Percentiles rank a stretch among this genome's conserved stretches.
phyloP scores from a whole-genome alignment of 2,329 filamentous ascomycete species.

The Exutisphaerella laricina region DNA sequence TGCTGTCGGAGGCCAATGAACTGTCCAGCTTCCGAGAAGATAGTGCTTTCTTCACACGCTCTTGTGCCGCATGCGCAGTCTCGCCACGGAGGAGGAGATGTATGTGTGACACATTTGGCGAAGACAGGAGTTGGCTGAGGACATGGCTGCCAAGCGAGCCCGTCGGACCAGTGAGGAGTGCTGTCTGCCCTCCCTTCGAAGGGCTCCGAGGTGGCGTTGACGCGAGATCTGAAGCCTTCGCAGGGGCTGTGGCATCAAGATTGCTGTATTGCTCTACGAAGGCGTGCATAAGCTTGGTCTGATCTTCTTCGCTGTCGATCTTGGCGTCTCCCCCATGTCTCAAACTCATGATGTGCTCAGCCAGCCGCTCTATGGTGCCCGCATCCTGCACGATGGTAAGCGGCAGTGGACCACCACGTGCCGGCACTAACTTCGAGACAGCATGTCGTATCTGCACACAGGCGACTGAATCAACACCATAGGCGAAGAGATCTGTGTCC shows the following conservation, averaged over 20 bases:
- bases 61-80: conserved; percentile 37
- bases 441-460: conserved; percentile 48
- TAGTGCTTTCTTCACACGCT: conserved; percentile 44
- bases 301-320: conserved; percentile 33
- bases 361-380: conserved; percentile 46
- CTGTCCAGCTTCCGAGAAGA: conserved; percentile 32
- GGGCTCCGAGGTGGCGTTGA: conserved; percentile 11
- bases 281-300: conserved; percentile 40
- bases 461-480: conserved; percentile 56
- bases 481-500: conserved; percentile 49
- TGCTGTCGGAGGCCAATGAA: conserved; percentile 28
- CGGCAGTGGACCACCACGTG: conserved; percentile 40
- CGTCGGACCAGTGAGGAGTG: conserved; percentile 47
- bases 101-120: conserved; percentile 40
- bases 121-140: conserved; percentile 41
- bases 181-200: conserved; percentile 2
- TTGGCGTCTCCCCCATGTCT: conserved; percentile 33
- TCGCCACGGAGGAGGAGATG: conserved; percentile 54
- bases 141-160: conserved; percentile 50
- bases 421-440: conserved; percentile 35
- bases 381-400: conserved; percentile 57
- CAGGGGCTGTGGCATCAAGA: neutral
- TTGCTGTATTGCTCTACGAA: conserved; percentile 46
- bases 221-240: conserved; percentile 20
- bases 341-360: conserved; percentile 36